These are phyloP conservation scores for Exophiala sp. DNA, from an alignment of 2,329 filamentous ascomycete genomes.

Conservation along the genomic window DNA sequence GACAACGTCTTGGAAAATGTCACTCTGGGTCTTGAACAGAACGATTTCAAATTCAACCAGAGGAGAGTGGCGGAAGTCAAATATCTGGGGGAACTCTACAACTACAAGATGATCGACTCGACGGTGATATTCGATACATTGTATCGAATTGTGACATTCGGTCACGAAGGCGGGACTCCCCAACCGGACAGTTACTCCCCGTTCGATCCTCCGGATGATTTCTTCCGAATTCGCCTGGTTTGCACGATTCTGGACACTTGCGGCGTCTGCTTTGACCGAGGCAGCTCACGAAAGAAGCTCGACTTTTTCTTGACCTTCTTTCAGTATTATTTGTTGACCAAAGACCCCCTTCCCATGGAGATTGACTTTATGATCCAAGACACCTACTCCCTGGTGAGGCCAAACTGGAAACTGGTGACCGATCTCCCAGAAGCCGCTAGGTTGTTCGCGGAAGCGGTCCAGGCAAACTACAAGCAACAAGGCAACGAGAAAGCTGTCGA, in stretches of 20 bases:
- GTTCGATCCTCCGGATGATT: conserved; percentile 86
- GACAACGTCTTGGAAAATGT: conserved; percentile 88
- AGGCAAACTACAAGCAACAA: conserved; percentile 77
- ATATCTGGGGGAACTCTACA: conserved; percentile 93
- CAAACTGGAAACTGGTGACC: conserved; percentile 83
- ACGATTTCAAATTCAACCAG: conserved; percentile 97
- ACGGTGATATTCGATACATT: conserved; percentile 91
- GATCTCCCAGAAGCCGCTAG: conserved; percentile 76
- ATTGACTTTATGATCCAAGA: conserved; percentile 96
- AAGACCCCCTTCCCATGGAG: conserved; percentile 87
- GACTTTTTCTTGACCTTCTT: conserved; percentile 97
- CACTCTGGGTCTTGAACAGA: conserved; percentile 80
- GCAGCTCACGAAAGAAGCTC: conserved; percentile 89
- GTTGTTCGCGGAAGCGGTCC: conserved; percentile 79
- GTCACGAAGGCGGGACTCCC: conserved; percentile 75
- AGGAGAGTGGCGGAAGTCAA: conserved; percentile 91
- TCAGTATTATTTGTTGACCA: conserved; percentile 87
- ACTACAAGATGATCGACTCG: conserved; percentile 94
- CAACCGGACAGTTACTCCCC: conserved; percentile 68
- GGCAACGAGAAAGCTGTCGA: conserved; percentile 65
- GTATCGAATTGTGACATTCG: conserved; percentile 91
- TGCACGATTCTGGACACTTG: conserved; percentile 90
- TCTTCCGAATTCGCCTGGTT: conserved; percentile 86
- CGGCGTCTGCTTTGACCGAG: conserved; percentile 91
- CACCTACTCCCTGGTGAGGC: conserved; percentile 74